phyloP scores from a whole-genome alignment of 148 eudicot genomes.

The Fagopyrum tataricum region DNA sequence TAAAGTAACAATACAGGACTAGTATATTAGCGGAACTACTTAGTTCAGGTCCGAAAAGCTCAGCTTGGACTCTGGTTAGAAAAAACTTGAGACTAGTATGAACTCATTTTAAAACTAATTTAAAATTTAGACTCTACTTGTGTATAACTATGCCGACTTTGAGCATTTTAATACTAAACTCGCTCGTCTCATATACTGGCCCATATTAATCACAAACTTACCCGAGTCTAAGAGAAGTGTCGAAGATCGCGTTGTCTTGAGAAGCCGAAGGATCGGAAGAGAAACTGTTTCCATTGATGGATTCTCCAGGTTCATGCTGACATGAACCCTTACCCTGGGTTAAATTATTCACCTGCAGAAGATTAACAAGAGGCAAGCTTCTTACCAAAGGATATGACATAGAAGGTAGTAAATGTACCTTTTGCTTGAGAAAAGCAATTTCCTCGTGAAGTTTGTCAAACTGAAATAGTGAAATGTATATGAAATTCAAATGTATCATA shows the following conservation, averaged over 20 bases:
- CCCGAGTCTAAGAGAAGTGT: conserved; percentile 6
- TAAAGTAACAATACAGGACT: too few relatives aligned
- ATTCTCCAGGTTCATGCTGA: not conserved
- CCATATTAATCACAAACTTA: not conserved
- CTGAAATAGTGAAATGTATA: not conserved
- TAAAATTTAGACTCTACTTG: too few relatives aligned
- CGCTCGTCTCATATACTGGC: too few relatives aligned
- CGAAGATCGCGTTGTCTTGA: not conserved
- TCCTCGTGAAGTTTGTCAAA: conserved; percentile 2
- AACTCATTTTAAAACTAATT: too few relatives aligned
- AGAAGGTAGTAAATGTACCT: not conserved
- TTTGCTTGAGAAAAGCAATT: not conserved
- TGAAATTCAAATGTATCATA: not conserved
- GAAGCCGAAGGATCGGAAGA: not conserved
- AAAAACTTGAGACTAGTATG: too few relatives aligned
- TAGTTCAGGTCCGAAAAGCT: too few relatives aligned
- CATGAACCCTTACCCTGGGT: not conserved
- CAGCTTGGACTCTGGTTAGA: too few relatives aligned
- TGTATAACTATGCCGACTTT: too few relatives aligned
- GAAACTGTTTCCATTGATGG: not conserved
- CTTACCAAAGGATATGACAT: not conserved
- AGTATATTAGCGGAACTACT: too few relatives aligned
- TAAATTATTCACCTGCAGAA: not conserved
- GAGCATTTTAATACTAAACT: too few relatives aligned
- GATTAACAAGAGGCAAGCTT: not conserved